Base-by-base conservation (phyloP, 1,139 yeast genomes). In the Scheffersomyces segobiensis region DNA sequence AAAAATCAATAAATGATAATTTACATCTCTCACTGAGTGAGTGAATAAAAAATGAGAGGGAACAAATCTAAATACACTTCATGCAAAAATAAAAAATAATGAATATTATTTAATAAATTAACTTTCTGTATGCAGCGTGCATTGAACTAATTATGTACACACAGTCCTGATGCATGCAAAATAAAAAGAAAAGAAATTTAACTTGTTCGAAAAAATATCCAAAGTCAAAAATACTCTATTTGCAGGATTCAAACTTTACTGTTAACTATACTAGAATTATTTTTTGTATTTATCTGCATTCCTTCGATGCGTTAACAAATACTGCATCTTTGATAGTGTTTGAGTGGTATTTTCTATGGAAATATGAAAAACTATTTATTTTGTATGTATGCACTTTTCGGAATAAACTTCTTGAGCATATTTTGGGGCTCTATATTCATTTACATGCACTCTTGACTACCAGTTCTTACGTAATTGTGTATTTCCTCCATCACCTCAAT, bases 301-400 rank as follows among this genome's bases (percentile, higher is more conserved):
- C 18, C 26, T 48, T 48, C 50, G 50, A 48, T 48, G 26, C 50
- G 24, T 48, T 21, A 48, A 48, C n/a, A 48, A 48, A 48, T 20
- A 24, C 50, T 48, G 50, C 50, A 48, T 5, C 21, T 20, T 26
- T 24, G 26, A 6, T 19, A 10, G 26, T 20, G 24, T 20, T 14
- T 17, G 50, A 20, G 3, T 21, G 50, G 24, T 20, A 48, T 20
- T 48, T 47, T 48, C 21, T 48, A 17, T 48, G 24, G 42, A 32
- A 10, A 32, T 32, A 14, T 32, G 42, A 32, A 32, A 14, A 32
- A 14, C 42, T 14, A 32, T 32, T 4, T 32, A 20, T 48, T 48
- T 48, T 48, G 26, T 21, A 48, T 24, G 50, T n/a, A 48, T 48
- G 50, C 50, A 48, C 50, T 48, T 19, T 48, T 48, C 50, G 50